phyloP scores from a whole-genome alignment of 176 grass and related monocot genomes.

The Tillandsia fasciculata region DNA sequence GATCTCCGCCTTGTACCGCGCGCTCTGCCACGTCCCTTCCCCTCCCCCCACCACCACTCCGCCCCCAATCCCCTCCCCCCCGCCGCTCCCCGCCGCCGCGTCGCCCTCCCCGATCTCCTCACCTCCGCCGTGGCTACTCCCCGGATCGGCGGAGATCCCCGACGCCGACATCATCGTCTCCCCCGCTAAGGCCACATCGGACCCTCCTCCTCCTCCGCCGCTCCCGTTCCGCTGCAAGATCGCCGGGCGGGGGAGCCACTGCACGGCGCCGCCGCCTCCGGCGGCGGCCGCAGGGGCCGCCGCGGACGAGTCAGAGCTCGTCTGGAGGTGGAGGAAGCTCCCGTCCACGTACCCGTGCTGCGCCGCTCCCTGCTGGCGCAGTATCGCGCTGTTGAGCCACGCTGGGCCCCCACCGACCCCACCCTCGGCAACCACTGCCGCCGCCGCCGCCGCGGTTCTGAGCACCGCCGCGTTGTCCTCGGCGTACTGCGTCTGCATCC shows the following conservation, averaged over 20 bases:
- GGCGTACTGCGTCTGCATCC: constrained; percentile 32
- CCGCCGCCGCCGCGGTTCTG: neutral
- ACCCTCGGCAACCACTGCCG: constrained; percentile 4
- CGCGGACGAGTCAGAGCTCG: constrained; percentile 44
- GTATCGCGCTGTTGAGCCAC: constrained; percentile 49
- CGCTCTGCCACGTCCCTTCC: constrained; percentile 29
- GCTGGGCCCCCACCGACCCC: constrained; percentile 28
- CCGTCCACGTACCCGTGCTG: constrained; percentile 36
- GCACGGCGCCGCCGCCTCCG: neutral
- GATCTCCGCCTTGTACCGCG: constrained; percentile 41
- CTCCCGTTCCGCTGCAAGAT: constrained; percentile 30
- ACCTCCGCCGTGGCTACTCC: neutral
- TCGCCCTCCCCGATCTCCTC: constrained; percentile 23
- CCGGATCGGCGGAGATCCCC: neutral
- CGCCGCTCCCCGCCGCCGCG: constrained; percentile 10
- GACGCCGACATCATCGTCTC: neutral
- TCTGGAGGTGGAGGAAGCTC: constrained; percentile 72
- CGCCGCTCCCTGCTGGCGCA: constrained; percentile 9
- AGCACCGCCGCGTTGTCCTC: constrained; percentile 21
- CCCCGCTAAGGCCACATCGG: neutral
- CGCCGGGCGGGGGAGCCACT: constrained; percentile 20
- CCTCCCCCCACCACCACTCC: neutral
- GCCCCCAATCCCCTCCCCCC: constrained; percentile 9
- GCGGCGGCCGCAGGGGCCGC: constrained; percentile 13
- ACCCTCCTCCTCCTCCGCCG: constrained; percentile 24